A percentile compares a stretch with the other conserved stretches of the same genome.
Conservation (phyloP, 192 early-diverging fungal species). For the Phlyctochytrium bullatum region DNA sequence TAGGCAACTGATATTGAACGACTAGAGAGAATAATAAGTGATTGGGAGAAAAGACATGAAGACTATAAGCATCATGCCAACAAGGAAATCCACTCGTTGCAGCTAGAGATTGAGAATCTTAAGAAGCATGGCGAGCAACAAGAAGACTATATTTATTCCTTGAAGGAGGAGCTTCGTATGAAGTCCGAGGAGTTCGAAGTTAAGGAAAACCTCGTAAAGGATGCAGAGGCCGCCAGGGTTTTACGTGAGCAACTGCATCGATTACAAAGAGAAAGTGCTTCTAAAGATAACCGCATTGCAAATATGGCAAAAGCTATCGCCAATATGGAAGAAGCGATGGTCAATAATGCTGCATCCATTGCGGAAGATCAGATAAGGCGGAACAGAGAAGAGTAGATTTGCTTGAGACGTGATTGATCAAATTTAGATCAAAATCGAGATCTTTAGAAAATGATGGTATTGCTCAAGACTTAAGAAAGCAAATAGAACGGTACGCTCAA, state of each 20-base stretch:
- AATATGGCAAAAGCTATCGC: constrained; percentile 32
- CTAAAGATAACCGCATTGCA: constrained; percentile 25
- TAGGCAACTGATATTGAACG: too few relatives aligned
- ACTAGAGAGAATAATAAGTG: neutral
- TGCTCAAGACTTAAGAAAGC: too few relatives aligned
- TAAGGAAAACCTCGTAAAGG: constrained; percentile 3
- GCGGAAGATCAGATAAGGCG: constrained; percentile 21
- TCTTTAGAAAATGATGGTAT: too few relatives aligned
- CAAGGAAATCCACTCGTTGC: constrained; percentile 8
- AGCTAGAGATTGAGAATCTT: constrained; percentile 8
- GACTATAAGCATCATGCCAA: neutral
- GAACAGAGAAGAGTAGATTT: constrained; percentile 14
- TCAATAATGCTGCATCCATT: constrained; percentile 24
- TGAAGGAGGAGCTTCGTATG: constrained; percentile 14
- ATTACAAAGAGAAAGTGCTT: constrained; percentile 21
- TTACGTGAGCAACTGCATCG: constrained; percentile 14
- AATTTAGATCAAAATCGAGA: too few relatives aligned
- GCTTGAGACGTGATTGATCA: too few relatives aligned
- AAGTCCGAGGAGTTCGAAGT: constrained; percentile 13
- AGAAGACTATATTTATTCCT: constrained; percentile 15
- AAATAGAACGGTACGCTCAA: too few relatives aligned
- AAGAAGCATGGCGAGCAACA: constrained; percentile 13
- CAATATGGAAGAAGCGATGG: constrained; percentile 24
- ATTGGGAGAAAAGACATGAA: constrained; percentile 1
- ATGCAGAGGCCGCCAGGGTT: constrained; percentile 17